These are phyloP conservation scores for Litsea cubeba DNA, from an alignment of 164 flowering plant species.

Conservation along the genomic window DNA sequence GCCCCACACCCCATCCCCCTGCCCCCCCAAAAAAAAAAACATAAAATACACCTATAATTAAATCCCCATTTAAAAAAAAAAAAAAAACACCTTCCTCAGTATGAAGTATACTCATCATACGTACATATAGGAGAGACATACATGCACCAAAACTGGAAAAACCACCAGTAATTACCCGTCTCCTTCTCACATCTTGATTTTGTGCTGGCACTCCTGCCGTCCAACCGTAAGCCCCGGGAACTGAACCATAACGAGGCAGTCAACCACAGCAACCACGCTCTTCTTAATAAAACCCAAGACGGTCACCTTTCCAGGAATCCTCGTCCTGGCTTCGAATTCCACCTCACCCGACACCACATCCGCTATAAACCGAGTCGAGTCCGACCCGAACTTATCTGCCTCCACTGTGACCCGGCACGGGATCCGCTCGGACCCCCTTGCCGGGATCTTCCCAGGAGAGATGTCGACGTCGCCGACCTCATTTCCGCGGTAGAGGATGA, in stretches of 20 bases:
- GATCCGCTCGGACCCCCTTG: constrained; percentile 24
- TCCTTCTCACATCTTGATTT: constrained; percentile 31
- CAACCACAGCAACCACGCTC: constrained; percentile 29
- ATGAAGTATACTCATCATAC: no score
- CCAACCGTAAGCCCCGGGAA: constrained; percentile 25
- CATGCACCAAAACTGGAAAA: no score
- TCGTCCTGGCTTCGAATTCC: constrained; percentile 24
- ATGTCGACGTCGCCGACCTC: constrained; percentile 44
- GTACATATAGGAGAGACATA: no score
- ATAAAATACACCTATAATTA: no score
- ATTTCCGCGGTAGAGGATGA: constrained; percentile 23
- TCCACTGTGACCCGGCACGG: constrained; percentile 11
- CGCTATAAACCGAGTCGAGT: constrained; percentile 15
- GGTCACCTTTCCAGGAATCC: constrained; percentile 40
- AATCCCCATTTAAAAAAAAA: no score
- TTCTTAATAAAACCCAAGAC: constrained; percentile 33
- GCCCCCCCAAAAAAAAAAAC: no score
- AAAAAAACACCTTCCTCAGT: no score
- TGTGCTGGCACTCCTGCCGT: constrained; percentile 29
- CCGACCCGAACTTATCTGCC: constrained; percentile 26
- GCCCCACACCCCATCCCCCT: no score
- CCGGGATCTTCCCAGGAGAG: constrained; percentile 32
- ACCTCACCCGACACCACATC: constrained; percentile 37
- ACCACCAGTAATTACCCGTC: no score
- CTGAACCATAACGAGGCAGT: constrained; percentile 31